Percentiles rank a stretch among this genome's conserved stretches.
Conservation (phyloP, 176 grass and related monocot species). For the Aegilops longissima region DNA sequence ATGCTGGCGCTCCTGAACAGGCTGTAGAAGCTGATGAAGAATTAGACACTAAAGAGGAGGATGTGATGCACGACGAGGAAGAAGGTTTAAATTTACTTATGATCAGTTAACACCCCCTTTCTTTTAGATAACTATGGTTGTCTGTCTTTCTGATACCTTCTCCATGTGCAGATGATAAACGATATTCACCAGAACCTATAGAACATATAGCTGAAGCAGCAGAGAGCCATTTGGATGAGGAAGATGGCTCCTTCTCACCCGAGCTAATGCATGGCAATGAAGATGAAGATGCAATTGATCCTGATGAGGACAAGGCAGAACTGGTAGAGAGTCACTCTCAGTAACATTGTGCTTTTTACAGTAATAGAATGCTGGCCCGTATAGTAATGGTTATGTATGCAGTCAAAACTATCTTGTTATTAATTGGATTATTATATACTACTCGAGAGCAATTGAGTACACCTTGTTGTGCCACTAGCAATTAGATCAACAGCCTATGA, state of each 20-base stretch:
- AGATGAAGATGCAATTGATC: conserved; percentile 94
- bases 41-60: conserved; percentile 37
- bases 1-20: conserved; percentile 45
- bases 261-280: conserved; percentile 83
- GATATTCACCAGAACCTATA: conserved; percentile 70
- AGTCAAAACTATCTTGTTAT: not conserved
- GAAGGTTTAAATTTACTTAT: conserved; percentile 62
- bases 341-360: not conserved
- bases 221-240: conserved; percentile 58
- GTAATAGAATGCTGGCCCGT: not conserved
- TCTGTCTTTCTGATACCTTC: conserved; percentile 24
- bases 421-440: conserved; percentile 7
- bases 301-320: conserved; percentile 91
- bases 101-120: conserved; percentile 4
- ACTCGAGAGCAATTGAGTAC: not conserved
- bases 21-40: conserved; percentile 50
- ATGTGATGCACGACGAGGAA: conserved; percentile 43
- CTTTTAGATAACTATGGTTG: conserved; percentile 10
- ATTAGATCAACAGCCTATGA: not conserved
- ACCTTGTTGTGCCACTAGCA: not conserved
- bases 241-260: conserved; percentile 87
- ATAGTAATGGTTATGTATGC: conserved; percentile 17
- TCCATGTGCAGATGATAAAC: conserved; percentile 57
- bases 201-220: conserved; percentile 65
- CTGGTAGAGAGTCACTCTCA: conserved; percentile 50